phyloP scores from a whole-genome alignment of 352 stramenopile species.

The Saprolegnia parasitica region DNA sequence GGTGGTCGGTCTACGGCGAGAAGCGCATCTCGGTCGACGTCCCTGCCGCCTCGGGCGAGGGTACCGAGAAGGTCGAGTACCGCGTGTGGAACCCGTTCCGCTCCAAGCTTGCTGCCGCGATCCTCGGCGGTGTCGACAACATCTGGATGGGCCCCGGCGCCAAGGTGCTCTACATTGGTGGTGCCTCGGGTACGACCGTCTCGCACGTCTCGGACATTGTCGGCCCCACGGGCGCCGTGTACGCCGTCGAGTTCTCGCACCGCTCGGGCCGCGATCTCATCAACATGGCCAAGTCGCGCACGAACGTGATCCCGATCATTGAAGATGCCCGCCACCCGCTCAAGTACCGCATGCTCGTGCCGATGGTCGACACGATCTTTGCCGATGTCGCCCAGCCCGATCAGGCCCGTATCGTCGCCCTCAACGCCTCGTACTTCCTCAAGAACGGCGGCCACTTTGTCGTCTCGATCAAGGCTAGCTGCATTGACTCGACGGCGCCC shows the following conservation, averaged over 20 bases:
- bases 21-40: constrained; percentile 99
- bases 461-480: constrained; percentile 99
- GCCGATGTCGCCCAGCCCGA: constrained; percentile 99
- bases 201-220: constrained; percentile 99
- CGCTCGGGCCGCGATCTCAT: constrained; percentile 97
- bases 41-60: constrained; percentile 80
- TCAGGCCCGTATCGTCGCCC: constrained; percentile 98
- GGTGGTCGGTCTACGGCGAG: constrained; percentile 96
- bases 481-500: constrained; percentile 98
- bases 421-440: constrained; percentile 99
- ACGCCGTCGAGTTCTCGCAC: constrained; percentile 99
- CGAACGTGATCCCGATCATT: constrained; percentile 99
- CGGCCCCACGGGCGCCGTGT: constrained; percentile 94
- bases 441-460: constrained; percentile 99
- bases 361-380: constrained; percentile 99
- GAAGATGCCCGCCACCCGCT: constrained; percentile 97
- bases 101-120: constrained; percentile 98
- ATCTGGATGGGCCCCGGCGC: constrained; percentile 97
- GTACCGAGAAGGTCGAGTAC: constrained; percentile 98
- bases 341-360: constrained; percentile 98
- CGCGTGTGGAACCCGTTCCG: constrained; percentile 99
- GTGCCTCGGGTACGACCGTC: constrained; percentile 97
- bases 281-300: constrained; percentile 98
- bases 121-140: constrained; percentile 98
- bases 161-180: constrained; percentile 99